Evolutionary conservation across 306 rosid species (phyloP), one percentile per base, ranked within the genome.

Genomic region (Herpetospermum pedunculosum): DNA sequence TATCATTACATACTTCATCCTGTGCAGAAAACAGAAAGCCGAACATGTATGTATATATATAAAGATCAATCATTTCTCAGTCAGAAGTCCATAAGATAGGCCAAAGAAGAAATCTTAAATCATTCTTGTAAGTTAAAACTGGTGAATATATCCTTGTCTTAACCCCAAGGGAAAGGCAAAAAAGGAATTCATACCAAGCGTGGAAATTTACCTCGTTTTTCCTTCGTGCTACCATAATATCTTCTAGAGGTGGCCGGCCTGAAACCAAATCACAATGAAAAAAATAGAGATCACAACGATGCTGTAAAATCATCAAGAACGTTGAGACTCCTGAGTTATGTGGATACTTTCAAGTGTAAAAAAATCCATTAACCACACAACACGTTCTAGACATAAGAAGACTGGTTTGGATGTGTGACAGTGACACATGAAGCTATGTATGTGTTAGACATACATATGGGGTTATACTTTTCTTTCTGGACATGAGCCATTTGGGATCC

Each of bases 181-280:
- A 16, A 13, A 2, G 0, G 1, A 10, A 37, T 2, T 73, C 43
- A n/a, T 50, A 57, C 2, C 18, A 44, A 54, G 38, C 21, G 67
- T 14, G 40, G 2, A 19, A 69, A 46, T 62, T 14, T 79, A 89
- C 97, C 98, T 94, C 77, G 77, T 28, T 94, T 79, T 83, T 86
- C 78, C 70, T 83, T 60, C 92, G 88, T 40, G 81, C 79, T 60
- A 84, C 85, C 79, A 94, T 62, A 81, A 94, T 84, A 76, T 91
- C 90, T 76, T 88, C 92, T 1, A 94, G 77, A 25, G 99, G 86
- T 0, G 89, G 95, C 47, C 97, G 86, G 47, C 99, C 99, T 94
- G 81, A 74, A 75, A 77, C 47, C 80, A 77, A 52, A 73, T 32
- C 8, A 18, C 3, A 41, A 23, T 15, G 38, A 47, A 4, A 26